Evolutionary conservation across 768 basidiomycete species (phyloP), one percentile per base, ranked within the genome.

Genomic region (Sporobolomyces phaffii): DNA sequence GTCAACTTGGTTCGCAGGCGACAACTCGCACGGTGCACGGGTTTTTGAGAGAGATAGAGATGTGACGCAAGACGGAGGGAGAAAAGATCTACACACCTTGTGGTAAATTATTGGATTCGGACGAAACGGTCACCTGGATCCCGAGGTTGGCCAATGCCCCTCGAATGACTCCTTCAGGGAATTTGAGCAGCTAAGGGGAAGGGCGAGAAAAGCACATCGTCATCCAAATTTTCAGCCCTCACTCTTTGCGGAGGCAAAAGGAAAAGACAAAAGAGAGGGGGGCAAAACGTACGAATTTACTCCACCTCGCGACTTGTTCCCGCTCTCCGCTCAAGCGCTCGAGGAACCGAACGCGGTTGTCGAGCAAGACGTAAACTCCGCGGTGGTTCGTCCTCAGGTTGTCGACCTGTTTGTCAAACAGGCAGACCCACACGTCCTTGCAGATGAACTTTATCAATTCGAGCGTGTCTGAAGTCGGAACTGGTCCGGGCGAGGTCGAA

Each of bases 381-480:
- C 73, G 54, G 29, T 75, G 74, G 38, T 75, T 75, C 33, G 74
- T 75, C 5, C 74, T 71, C 7, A 75, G 65, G 68, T 75, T 75
- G 66, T 75, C 74, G 29, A 75, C 65, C 54, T 73, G 73, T 51
- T 75, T 74, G 62, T 73, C 74, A 51, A 64, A 75, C 17, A 74
- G 49, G 7, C 63, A n/a, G 17, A 45, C 62, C 74, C 74, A 75
- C 8, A 75, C 47, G 49, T 72, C 69, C 54, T 74, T 66, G 67
- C 71, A 75, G 28, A 75, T 20, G 49, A 73, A 75, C 53, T 75
- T 75, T 71, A 75, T 65, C 40, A 64, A 28, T 28, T 75, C 74
- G 43, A 75, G 65, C 1, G 63, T 9, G 40, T 75, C 73, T 43
- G 63, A 49, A 2, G 24, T 9, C 7, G 61, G 24, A 15, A 48